A percentile compares a stretch with the other conserved stretches of the same genome.
phyloP scores from a whole-genome alignment of 768 basidiomycete genomes.

The Mycena chlorophos region DNA sequence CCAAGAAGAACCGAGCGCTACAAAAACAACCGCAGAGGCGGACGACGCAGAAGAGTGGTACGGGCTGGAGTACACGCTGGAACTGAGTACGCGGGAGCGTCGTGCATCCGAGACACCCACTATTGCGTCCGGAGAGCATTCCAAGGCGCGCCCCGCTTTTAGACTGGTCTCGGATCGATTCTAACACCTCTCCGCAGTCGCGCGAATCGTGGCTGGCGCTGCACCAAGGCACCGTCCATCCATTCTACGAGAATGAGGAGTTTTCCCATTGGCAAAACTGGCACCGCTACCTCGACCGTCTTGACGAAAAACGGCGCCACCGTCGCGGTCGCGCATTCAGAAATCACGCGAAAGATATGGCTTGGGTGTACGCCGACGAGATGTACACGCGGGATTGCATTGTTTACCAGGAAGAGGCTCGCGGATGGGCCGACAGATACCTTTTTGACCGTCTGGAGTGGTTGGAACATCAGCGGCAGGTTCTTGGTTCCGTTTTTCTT shows the following conservation, averaged over 20 bases:
- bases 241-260: slow-evolving; percentile 41
- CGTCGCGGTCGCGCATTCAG: slow-evolving; percentile 36
- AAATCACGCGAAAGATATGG: slow-evolving; percentile 31
- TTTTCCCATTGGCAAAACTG: slow-evolving; percentile 47
- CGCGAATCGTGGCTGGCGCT: slow-evolving; percentile 47
- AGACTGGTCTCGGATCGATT: neutral
- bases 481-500: slow-evolving; percentile 11
- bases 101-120: slow-evolving; percentile 32
- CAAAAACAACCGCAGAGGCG: neutral
- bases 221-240: slow-evolving; percentile 38
- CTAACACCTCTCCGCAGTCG: slow-evolving; percentile 31
- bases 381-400: slow-evolving; percentile 36
- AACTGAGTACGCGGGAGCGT: slow-evolving; percentile 41
- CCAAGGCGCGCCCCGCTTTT: slow-evolving; percentile 30
- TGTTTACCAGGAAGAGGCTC: slow-evolving; percentile 40
- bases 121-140: slow-evolving; percentile 38
- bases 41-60: slow-evolving; percentile 42
- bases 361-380: slow-evolving; percentile 39
- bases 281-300: slow-evolving; percentile 43
- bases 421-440: slow-evolving; percentile 30
- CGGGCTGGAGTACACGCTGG: slow-evolving; percentile 45
- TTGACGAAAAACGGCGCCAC: slow-evolving; percentile 35
- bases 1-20: neutral
- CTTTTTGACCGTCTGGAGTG: slow-evolving; percentile 31
- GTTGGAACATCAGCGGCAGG: slow-evolving; percentile 32